Base-by-base conservation (phyloP, 2,329 filamentous ascomycete species). In the Fusarium sp. region DNA sequence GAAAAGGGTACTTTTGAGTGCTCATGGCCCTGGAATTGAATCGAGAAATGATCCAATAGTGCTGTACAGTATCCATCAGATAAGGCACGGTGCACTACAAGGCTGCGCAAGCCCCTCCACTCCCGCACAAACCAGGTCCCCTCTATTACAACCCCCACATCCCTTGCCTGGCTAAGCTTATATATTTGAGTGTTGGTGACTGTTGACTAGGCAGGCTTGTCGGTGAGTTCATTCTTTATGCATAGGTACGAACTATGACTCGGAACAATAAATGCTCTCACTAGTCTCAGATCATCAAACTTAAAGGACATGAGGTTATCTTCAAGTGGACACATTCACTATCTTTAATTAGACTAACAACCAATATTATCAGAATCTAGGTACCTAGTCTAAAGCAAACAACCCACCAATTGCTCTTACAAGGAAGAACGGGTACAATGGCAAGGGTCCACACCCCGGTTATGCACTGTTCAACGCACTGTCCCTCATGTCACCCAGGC, bases 21-120 rank as follows among this genome's bases (percentile, higher is more conserved):
- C 42, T 62, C 35, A 40, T 20, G 35, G 27, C 37, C 41, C 42
- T 70, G 33, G 48, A 58, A 58, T 54, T 60, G 37, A 20, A 55
- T 60, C 44, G 42, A 45, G 37, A 41, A 49, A 60, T 58, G 32
- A 41, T 26, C 32, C 53, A 35, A 54, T 33, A 46, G 41, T 10
- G 45, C 20, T 20, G 26, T 60, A 71, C 69, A 69, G 68, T 71
- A 49, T 45, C 20, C 52, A 55, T 33, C 27, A 46, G 52, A 55
- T 27, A 37, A 35, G 38, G 64, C 67, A 69, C 67, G 65, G 66
- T 69, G 57, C 60, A 32, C 44, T 67, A 38, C 60, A 73, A 66
- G 69, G 69, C 64, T 71, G 52, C 69, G 59, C 68, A 69, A 69
- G 59, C 69, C 48, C 64, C 52, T 70, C 67, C 68, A 62, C 60